These are phyloP conservation scores for Zygoascus biomembranicola DNA, from an alignment of 805 yeast genomes.

Conservation along the genomic window DNA sequence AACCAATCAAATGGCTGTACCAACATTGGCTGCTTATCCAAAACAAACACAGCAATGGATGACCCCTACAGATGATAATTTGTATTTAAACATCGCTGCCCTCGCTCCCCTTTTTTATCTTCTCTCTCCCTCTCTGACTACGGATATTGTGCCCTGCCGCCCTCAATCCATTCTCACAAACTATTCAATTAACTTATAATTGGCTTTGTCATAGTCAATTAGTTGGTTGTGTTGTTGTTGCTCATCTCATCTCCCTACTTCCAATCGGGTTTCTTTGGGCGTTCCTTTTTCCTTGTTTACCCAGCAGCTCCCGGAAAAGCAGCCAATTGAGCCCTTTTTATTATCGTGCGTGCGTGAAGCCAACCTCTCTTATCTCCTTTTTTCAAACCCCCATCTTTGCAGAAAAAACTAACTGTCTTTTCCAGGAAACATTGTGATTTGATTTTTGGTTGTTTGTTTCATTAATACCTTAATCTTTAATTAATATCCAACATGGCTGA, in stretches of 20 bases:
- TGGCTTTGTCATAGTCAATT: neutral
- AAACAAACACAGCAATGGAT: neutral
- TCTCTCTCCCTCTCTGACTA: too few relatives aligned
- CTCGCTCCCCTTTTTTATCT: neutral
- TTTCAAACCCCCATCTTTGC: neutral
- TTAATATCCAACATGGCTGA: constrained; percentile 3
- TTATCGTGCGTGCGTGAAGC: neutral
- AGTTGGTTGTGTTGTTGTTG: neutral
- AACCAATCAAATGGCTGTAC: neutral
- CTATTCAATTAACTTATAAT: too few relatives aligned
- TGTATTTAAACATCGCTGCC: neutral
- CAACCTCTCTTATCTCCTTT: neutral
- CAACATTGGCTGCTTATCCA: neutral
- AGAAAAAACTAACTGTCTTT: neutral
- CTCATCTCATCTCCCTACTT: neutral
- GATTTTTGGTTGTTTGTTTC: neutral
- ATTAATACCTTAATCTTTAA: constrained; percentile 1
- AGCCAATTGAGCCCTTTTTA: neutral
- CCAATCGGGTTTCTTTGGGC: neutral
- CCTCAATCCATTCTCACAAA: too few relatives aligned
- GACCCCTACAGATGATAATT: neutral
- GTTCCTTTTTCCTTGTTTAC: neutral
- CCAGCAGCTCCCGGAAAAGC: neutral
- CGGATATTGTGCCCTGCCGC: too few relatives aligned
- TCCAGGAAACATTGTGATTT: neutral